Evolutionary conservation across 352 stramenopile genomes (phyloP).

Genomic region (Phytophthora ohioensis): DNA sequence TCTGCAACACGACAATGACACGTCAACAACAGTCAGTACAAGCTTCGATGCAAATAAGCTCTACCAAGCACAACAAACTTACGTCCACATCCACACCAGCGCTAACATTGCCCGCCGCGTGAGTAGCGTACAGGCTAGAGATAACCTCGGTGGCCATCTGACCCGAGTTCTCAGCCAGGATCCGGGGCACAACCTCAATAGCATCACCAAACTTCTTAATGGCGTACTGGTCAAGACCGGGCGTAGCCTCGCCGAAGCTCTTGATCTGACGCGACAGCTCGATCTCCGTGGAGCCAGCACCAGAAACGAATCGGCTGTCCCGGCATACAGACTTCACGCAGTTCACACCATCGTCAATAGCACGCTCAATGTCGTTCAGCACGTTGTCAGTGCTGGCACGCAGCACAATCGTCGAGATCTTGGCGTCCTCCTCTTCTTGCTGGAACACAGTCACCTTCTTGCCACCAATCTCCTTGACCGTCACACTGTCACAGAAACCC

Average conservation of each 20-base stretch:
- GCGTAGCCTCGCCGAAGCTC: constrained; percentile 95
- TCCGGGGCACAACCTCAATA: constrained; percentile 97
- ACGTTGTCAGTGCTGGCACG: constrained; percentile 96
- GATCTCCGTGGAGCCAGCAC: constrained; percentile 96
- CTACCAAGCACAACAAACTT: constrained; percentile 31
- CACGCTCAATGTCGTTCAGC: constrained; percentile 98
- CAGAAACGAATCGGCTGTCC: constrained; percentile 95
- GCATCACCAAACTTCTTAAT: constrained; percentile 99
- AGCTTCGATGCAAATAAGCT: neutral
- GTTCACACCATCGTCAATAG: constrained; percentile 98
- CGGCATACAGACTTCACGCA: constrained; percentile 96
- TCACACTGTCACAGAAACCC: constrained; percentile 94
- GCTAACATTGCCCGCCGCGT: constrained; percentile 93
- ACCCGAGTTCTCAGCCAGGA: constrained; percentile 98
- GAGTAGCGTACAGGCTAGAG: constrained; percentile 94
- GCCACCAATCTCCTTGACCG: constrained; percentile 96
- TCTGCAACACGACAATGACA: constrained; percentile 46
- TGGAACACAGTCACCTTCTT: constrained; percentile 97
- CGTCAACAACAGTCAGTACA: constrained; percentile 34
- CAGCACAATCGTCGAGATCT: constrained; percentile 97
- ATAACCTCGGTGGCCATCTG: constrained; percentile 95
- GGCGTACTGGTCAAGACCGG: constrained; percentile 99
- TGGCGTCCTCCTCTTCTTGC: constrained; percentile 94
- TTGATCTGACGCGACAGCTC: constrained; percentile 96
- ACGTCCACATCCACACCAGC: constrained; percentile 96